Conservation (phyloP, 1,284 basidiomycete species). For the Ustilago loliicola region DNA sequence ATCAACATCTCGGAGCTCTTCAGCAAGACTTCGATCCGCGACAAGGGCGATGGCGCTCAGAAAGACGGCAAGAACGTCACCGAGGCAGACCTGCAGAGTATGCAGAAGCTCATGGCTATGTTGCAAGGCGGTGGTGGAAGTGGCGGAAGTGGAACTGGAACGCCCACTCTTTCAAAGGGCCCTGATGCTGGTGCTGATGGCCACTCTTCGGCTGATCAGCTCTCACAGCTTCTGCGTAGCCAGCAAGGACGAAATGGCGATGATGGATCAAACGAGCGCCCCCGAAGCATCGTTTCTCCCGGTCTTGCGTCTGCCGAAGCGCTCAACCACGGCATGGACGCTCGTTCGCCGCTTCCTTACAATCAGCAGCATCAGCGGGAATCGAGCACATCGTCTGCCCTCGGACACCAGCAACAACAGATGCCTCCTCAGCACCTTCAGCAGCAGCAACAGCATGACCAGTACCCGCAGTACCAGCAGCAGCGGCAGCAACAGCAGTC, state of each 20-base stretch:
- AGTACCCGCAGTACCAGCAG: conserved; percentile 18
- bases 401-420: conserved; percentile 24
- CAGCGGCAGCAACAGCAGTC: conserved; percentile 39
- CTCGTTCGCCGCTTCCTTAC: conserved; percentile 43
- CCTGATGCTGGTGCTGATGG: conserved; percentile 3
- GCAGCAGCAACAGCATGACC: conserved; percentile 30
- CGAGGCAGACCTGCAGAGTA: conserved; percentile 65
- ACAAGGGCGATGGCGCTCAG: conserved; percentile 28
- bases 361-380: conserved; percentile 49
- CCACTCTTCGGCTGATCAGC: conserved; percentile 21
- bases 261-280: conserved; percentile 21
- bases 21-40: conserved; percentile 39
- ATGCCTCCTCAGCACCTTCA: conserved; percentile 17
- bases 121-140: conserved; percentile 52
- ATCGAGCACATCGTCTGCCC: conserved; percentile 30
- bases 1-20: conserved; percentile 56
- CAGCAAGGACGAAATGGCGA: conserved; percentile 31
- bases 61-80: conserved; percentile 49
- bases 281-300: conserved; percentile 41
- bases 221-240: conserved; percentile 35
- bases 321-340: conserved; percentile 23
- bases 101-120: conserved; percentile 70
- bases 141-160: conserved; percentile 21
- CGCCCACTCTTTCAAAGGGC: conserved; percentile 29
- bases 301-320: conserved; percentile 29